Evolutionary conservation across 257 asterid species (phyloP).

Genomic region (Solanum boliviense): DNA sequence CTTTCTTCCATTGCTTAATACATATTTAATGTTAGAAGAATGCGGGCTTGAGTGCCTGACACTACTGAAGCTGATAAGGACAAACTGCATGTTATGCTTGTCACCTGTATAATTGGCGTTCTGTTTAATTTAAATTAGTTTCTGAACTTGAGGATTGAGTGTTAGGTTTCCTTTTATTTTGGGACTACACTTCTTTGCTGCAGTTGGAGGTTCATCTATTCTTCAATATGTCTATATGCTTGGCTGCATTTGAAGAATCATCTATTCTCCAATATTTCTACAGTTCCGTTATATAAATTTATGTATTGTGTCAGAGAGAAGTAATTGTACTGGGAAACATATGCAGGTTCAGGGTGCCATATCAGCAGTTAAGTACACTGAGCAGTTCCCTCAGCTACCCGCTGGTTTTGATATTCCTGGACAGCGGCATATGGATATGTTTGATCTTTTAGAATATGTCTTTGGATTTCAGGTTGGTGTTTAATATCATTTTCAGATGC

Average conservation of each 20-base stretch:
- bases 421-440: slow-evolving; percentile 75
- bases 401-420: slow-evolving; percentile 54
- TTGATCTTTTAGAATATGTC: slow-evolving; percentile 82
- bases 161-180: not conserved
- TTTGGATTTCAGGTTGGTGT: slow-evolving; percentile 85
- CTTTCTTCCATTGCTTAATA: not conserved
- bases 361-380: slow-evolving; percentile 65
- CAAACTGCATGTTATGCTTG: not conserved
- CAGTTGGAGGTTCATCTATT: not conserved
- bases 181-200: not conserved
- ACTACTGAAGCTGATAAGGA: not conserved
- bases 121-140: not conserved
- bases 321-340: not conserved
- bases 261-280: not conserved
- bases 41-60: not conserved
- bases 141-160: not conserved
- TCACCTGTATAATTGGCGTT: not conserved
- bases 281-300: not conserved
- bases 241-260: not conserved
- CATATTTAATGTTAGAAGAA: not conserved
- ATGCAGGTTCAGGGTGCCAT: slow-evolving; percentile 79
- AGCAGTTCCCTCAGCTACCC: slow-evolving; percentile 80
- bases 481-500: not conserved
- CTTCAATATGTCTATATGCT: not conserved
- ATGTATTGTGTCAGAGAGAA: not conserved